Base-by-base conservation (phyloP, 345 rosid genomes). In the Melaleuca alternifolia region DNA sequence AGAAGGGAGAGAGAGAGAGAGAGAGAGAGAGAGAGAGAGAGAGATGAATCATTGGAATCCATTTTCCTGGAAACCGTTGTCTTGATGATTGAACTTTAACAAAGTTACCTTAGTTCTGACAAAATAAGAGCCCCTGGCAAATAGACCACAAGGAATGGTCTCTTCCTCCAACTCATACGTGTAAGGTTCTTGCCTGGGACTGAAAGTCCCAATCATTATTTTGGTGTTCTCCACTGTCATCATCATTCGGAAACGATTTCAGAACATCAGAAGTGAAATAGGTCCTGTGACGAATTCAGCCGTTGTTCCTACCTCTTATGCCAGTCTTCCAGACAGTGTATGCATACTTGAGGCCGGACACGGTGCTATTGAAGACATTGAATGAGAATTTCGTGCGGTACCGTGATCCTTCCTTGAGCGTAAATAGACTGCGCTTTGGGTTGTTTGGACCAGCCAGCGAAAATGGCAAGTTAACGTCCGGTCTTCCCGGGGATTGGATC, bases 291-390 rank as follows among this genome's bases (percentile, higher is more conserved):
- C 41, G 26, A 20, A 54, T 54, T 71, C 13, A 18, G 81, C 41
- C 18, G 48, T 71, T 20, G 48, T 71, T 71, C 37, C 81, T 71
- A 90, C 91, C 91, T 87, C 88, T 85, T 24, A 90, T 52, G 54
- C 90, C 91, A 41, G 91, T 81, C 88, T 90, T 90, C 91, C 91
- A 90, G 62, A 90, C 91, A 11, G 90, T 86, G 50, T 90, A 87
- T 84, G 87, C 71, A 54, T 90, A 90, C 51, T 86, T 87, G 77
- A 90, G 91, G 51, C 91, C 90, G 0, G 90, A 87, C 52, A 90
- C 90, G 7, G 83, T 71, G 50, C 85, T 86, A 87, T 87, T 86
- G 85, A 79, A 82, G 86, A 90, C 91, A 26, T 51, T 65, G 83
- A 90, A 88, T 26, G 85, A 83, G 86, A 90, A 84, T 51, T 86